Evolutionary conservation across 139 green algal species (phyloP).

Genomic region (Haematococcus lacustris): DNA sequence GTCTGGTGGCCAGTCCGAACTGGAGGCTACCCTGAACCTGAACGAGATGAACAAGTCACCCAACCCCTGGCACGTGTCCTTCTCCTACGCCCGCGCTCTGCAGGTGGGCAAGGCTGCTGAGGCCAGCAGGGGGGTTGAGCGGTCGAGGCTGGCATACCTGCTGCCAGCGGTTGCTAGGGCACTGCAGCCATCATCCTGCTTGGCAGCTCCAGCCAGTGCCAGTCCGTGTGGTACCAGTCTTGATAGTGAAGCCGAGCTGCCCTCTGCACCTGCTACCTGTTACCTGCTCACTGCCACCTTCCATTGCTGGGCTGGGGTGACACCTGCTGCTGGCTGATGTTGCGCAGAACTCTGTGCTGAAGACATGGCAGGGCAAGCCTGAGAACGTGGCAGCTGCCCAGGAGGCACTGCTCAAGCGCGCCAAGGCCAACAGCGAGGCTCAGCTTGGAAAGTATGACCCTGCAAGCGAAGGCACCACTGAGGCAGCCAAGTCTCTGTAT

Average conservation of each 20-base stretch:
- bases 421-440: slow-evolving; percentile 89
- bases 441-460: slow-evolving; percentile 95
- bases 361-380: slow-evolving; percentile 80
- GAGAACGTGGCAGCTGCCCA: slow-evolving; percentile 83
- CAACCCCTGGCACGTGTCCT: slow-evolving; percentile 99
- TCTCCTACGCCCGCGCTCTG: slow-evolving; percentile 99
- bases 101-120: slow-evolving; percentile 57
- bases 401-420: slow-evolving; percentile 85
- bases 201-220: too few species aligned
- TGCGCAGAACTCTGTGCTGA: slow-evolving; percentile 60
- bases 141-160: too few species aligned
- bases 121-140: too few species aligned
- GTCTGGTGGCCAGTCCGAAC: slow-evolving; percentile 96
- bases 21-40: slow-evolving; percentile 98
- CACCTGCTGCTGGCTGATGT: neutral
- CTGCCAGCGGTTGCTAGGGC: too few species aligned
- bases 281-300: neutral
- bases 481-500: slow-evolving; percentile 81
- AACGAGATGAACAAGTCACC: slow-evolving; percentile 99
- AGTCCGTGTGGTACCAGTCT: too few species aligned
- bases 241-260: too few species aligned
- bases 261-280: neutral
- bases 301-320: too few species aligned
- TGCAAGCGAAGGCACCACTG: slow-evolving; percentile 47
- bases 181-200: too few species aligned